These are phyloP conservation scores for Lactarius sp. DNA, from an alignment of 768 basidiomycete genomes.

Conservation along the genomic window DNA sequence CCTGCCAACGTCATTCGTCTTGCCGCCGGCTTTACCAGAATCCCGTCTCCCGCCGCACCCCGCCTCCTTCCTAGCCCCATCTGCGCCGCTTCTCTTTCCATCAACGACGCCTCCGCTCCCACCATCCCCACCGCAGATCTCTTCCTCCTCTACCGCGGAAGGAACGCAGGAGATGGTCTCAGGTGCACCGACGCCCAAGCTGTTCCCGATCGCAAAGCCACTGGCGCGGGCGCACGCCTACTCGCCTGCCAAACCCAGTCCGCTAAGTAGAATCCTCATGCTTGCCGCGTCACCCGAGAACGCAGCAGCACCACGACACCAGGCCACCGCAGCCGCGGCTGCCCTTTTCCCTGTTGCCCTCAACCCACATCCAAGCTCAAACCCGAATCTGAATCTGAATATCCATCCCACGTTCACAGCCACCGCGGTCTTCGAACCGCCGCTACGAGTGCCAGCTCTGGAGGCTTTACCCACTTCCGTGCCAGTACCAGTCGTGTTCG, in stretches of 20 bases:
- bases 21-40: constrained; percentile 72
- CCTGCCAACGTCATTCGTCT: constrained; percentile 65
- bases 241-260: constrained; percentile 75
- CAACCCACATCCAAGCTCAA: no score
- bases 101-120: constrained; percentile 20
- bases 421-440: constrained; percentile 5
- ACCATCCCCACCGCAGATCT: not conserved
- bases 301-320: constrained; percentile 23
- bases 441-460: not conserved
- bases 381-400: no score
- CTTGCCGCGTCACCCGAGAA: constrained; percentile 55
- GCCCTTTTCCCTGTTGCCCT: not conserved
- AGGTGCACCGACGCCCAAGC: not conserved
- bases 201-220: constrained; percentile 59
- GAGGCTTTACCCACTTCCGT: no score
- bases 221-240: constrained; percentile 66
- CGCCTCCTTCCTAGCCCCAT: no score
- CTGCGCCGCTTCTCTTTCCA: not conserved
- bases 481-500: no score
- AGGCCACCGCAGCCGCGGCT: constrained; percentile 3
- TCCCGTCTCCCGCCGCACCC: constrained; percentile 49
- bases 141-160: no score
- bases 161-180: no score
- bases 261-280: constrained; percentile 74
- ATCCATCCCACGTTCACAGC: not conserved